Evolutionary conservation across 2,329 filamentous ascomycete species (phyloP), one percentile per base, ranked within the genome.

Genomic region (Apiospora rasikravindrae): DNA sequence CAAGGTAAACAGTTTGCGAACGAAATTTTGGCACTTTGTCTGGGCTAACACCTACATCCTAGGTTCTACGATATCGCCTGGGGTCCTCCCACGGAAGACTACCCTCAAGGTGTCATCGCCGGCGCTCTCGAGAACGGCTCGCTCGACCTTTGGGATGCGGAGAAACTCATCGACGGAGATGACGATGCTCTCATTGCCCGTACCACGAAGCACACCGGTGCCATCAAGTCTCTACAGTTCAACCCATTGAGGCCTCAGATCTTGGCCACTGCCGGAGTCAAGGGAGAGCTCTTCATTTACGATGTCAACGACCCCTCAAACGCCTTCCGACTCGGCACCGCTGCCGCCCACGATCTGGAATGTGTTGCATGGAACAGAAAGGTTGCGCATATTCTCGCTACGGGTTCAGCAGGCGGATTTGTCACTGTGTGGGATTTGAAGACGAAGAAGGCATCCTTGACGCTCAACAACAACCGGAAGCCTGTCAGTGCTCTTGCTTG

Each of bases 391-490:
- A 99, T 99, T 81, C 86, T 99, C 77, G 96, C 96, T 24, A 98
- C 96, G 13, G 96, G 96, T 76, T 96, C 95, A 80, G 93, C 91
- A 74, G 95, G 95, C 69, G 96, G 96, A 5, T 97, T 98, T 79
- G 95, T 98, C 47, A 98, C 96, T 2, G 96, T 99, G 24, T 99
- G 96, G 96, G 96, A 99, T 84, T 88, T 98, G 75, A 98, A 98
- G 87, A 95, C 94, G 16, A 98, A 98, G 89, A 98, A 98, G 85
- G 95, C 98, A 77, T 98, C 95, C 71, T 86, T 99, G 83, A 98
- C 95, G 47, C 87, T 99, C 75, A 99, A 98, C 86, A 96, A 97
- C 80, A 96, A 94, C 80, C 91, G 96, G 74, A 99, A 98, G 84
- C 89, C 95, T 70, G 95, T 98, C 78, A 98, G 95, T 83, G 92